Evolutionary conservation across 768 basidiomycete genomes (phyloP), one percentile per base, ranked within the genome.

Genomic region (Tephrocybe sp.): DNA sequence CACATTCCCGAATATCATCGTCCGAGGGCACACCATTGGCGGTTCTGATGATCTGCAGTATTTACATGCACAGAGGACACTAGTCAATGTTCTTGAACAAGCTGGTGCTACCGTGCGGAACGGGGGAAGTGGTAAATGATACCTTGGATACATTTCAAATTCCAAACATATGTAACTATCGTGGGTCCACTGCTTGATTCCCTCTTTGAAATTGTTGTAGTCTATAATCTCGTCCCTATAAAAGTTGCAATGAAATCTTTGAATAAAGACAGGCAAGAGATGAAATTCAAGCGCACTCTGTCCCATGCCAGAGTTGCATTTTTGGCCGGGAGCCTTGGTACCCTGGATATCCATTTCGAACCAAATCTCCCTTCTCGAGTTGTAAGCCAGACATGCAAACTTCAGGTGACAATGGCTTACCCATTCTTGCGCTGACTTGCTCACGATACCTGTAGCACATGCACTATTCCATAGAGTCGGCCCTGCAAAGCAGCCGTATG

Each of bases 1-100:
- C 6, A 92, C 90, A 3, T 90, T 91, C 63, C 90, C 90, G 1
- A 93, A 93, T 55, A 70, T 88, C 48, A 58, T 93, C 23, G 60
- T 92, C 11, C 73, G 74, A 17, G 89, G 88, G 8, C 73, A 69
- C 41, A 81, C 81, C 5, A 70, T 89, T 2, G 85, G 86, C 9
- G 88, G 88, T 28, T 84, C 77, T 1, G 87, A 89, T 56, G 73
- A 83, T 18, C 66, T 90, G 10, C 67, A 70, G 1, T 65, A 63
- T 11, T 63, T 87, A 43, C 84, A 90, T 56, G 62, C 68, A n/a
- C 70, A 71, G 9, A 74, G 72, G 26, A 58, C 59, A 3, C 70
- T 90, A 21, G 68, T 67, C 15, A 61, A 57, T 1, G 26, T 79
- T n/a, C 62, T 89, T 0, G 73, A 80, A 53, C 62, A 71, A 6